phyloP scores from a whole-genome alignment of 2,329 filamentous ascomycete species.

The Talaromyces albobiverticillius region DNA sequence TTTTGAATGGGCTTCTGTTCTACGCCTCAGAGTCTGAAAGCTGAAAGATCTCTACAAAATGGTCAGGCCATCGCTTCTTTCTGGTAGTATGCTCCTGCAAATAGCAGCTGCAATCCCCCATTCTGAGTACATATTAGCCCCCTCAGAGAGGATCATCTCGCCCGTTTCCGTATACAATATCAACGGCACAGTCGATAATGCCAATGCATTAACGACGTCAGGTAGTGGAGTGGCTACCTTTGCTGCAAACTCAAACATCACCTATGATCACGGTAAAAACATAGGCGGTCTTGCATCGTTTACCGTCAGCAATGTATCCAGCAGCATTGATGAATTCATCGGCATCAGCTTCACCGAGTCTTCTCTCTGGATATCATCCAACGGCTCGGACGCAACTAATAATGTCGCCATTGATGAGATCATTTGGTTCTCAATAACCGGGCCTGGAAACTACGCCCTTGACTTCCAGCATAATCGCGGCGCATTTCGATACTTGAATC shows the following conservation, averaged over 20 bases:
- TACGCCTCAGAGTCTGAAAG: no score
- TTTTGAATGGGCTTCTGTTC: no score
- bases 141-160: slow-evolving; percentile 20
- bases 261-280: slow-evolving; percentile 40
- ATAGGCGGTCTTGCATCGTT: slow-evolving; percentile 39
- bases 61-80: not conserved
- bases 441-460: slow-evolving; percentile 40
- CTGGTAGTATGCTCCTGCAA: not conserved
- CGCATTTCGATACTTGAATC: slow-evolving; percentile 46
- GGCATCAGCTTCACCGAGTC: slow-evolving; percentile 41
- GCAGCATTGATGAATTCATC: slow-evolving; percentile 26
- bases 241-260: slow-evolving; percentile 32
- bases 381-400: slow-evolving; percentile 46
- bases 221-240: slow-evolving; percentile 16
- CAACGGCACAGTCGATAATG: slow-evolving; percentile 24
- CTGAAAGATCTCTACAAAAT: no score
- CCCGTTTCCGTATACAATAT: slow-evolving; percentile 22
- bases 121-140: slow-evolving; percentile 28
- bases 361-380: slow-evolving; percentile 48
- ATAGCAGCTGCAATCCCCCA: slow-evolving; percentile 19
- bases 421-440: slow-evolving; percentile 46
- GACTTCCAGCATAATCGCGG: slow-evolving; percentile 43
- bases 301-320: slow-evolving; percentile 22
- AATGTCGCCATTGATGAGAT: slow-evolving; percentile 48
- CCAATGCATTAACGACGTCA: slow-evolving; percentile 14